Evolutionary conservation across 768 basidiomycete species (phyloP).

Genomic region (Lactarius akahatsu): DNA sequence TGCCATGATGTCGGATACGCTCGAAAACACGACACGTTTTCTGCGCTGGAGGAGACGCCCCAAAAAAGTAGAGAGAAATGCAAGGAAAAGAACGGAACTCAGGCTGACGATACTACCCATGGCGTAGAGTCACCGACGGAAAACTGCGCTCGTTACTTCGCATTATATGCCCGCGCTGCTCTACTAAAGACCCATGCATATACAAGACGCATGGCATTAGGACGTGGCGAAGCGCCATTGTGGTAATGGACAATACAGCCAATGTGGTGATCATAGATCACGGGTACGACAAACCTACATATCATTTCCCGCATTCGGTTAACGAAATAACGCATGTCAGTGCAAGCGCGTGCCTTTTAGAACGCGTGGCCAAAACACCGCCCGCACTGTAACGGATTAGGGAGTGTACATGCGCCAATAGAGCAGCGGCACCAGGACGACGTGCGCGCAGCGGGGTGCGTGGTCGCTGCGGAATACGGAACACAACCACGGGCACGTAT

Average conservation of each 20-base stretch:
- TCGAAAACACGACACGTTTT: neutral
- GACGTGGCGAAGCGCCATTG: neutral
- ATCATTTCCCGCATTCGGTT: neutral
- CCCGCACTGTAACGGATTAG: neutral
- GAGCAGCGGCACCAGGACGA: neutral
- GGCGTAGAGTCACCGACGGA: neutral
- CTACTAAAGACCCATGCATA: neutral
- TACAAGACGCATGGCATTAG: neutral
- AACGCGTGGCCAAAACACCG: neutral
- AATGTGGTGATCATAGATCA: neutral
- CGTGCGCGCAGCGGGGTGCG: neutral
- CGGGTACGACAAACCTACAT: neutral
- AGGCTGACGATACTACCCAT: neutral
- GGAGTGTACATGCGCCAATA: neutral
- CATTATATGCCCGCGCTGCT: constrained; percentile 1
- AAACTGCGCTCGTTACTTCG: neutral
- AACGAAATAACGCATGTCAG: neutral
- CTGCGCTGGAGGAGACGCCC: neutral
- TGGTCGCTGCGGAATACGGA: neutral
- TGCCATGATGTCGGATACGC: neutral
- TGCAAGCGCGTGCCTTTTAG: neutral
- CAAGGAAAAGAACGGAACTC: neutral
- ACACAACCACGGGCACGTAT: neutral
- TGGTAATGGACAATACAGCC: neutral
- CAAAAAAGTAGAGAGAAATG: neutral